A percentile compares a stretch with the other conserved stretches of the same genome.
phyloP scores from a whole-genome alignment of 192 early-diverging fungal species.

The Backusella luteola region DNA sequence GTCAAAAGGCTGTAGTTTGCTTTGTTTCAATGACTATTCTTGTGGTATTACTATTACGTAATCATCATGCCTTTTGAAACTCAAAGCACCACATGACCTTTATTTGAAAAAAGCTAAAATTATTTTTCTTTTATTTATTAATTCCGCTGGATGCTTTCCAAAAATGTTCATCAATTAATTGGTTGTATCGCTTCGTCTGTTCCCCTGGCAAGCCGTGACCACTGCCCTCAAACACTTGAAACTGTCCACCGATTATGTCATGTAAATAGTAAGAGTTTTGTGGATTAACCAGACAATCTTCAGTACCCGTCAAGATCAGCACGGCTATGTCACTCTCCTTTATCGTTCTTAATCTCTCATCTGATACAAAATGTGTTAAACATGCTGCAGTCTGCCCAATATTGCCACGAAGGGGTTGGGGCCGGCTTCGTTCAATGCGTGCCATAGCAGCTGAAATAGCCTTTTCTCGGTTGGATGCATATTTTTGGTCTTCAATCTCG shows the following conservation, averaged over 20 bases:
- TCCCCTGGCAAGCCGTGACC: constrained; percentile 39
- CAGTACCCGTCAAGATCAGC: constrained; percentile 37
- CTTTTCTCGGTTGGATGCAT: constrained; percentile 28
- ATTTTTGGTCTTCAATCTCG: constrained; percentile 7
- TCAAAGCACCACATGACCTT: not conserved
- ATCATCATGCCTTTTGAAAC: constrained; percentile 5
- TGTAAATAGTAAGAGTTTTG: constrained; percentile 28
- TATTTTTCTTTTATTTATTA: not conserved
- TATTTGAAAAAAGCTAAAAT: not conserved
- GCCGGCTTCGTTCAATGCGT: not conserved
- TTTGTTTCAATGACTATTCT: not conserved
- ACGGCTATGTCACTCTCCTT: constrained; percentile 19
- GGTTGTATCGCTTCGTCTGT: constrained; percentile 33
- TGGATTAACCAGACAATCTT: constrained; percentile 37
- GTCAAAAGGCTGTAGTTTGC: not conserved
- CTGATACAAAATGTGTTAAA: constrained; percentile 34
- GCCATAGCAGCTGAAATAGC: not conserved
- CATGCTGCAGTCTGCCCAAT: constrained; percentile 37
- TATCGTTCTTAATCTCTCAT: constrained; percentile 24
- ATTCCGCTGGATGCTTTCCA: not conserved
- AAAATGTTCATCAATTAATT: constrained; percentile 34
- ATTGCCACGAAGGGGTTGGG: constrained; percentile 32
- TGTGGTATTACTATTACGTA: not conserved
- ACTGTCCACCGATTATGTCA: constrained; percentile 20
- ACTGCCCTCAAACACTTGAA: constrained; percentile 38